phyloP scores from a whole-genome alignment of 495 filamentous ascomycete species.

The Rusavskia elegans region DNA sequence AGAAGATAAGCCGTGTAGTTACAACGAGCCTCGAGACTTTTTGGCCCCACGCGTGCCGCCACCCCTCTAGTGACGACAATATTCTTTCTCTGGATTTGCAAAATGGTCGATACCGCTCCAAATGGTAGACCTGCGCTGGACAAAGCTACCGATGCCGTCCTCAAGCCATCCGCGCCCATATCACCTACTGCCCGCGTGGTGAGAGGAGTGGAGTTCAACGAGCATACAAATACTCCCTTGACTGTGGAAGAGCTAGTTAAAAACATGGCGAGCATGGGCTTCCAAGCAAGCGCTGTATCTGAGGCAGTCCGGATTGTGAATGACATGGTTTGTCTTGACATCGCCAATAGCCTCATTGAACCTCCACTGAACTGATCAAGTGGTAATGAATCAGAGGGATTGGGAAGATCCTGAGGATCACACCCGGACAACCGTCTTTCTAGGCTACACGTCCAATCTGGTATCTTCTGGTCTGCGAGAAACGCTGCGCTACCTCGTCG shows the following conservation, averaged over 20 bases:
- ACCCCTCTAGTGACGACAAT: too few species aligned
- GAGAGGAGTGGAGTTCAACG: slow-evolving; percentile 78
- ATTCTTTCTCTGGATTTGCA: too few species aligned
- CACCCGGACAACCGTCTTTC: slow-evolving; percentile 75
- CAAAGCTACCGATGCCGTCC: slow-evolving; percentile 64
- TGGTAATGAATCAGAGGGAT: slow-evolving; percentile 35
- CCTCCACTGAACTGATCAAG: not conserved
- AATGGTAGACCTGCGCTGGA: slow-evolving; percentile 24
- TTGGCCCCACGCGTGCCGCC: too few species aligned
- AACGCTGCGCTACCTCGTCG: slow-evolving; percentile 78
- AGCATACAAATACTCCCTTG: slow-evolving; percentile 53
- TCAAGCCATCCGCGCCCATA: slow-evolving; percentile 75
- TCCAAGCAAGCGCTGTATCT: slow-evolving; percentile 74
- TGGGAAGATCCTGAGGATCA: slow-evolving; percentile 61
- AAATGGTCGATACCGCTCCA: too few species aligned
- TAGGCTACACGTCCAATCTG: slow-evolving; percentile 92
- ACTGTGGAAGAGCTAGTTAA: slow-evolving; percentile 70
- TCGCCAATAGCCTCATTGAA: not conserved
- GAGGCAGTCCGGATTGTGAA: slow-evolving; percentile 82
- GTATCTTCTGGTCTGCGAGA: slow-evolving; percentile 90
- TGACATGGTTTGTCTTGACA: slow-evolving; percentile 54
- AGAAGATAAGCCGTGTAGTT: too few species aligned
- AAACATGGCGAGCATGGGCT: slow-evolving; percentile 77
- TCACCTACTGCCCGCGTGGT: slow-evolving; percentile 59
- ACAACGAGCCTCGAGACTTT: too few species aligned